phyloP scores from a whole-genome alignment of 2,329 filamentous ascomycete genomes.

The Clonostachys byssicola region DNA sequence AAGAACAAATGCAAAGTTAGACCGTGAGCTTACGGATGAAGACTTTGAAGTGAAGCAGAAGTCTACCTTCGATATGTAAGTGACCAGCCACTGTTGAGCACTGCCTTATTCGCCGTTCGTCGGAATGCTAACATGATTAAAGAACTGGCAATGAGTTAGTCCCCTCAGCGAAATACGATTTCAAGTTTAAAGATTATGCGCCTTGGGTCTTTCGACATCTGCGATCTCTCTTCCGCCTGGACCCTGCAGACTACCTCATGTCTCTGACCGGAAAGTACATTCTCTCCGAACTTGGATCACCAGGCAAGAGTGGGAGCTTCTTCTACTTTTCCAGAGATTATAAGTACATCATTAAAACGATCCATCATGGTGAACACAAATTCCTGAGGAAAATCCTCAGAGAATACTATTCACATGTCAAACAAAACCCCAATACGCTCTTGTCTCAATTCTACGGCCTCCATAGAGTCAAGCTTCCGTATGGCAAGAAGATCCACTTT shows the following conservation, averaged over 20 bases:
- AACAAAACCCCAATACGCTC: constrained; percentile 90
- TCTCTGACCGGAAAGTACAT: constrained; percentile 99
- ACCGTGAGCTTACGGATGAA: constrained; percentile 81
- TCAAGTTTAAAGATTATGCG: constrained; percentile 99
- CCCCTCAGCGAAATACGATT: constrained; percentile 97
- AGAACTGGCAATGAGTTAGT: constrained; percentile 96
- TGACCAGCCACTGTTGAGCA: constrained; percentile 10
- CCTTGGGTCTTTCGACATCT: constrained; percentile 98
- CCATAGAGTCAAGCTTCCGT: constrained; percentile 96
- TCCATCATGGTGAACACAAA: constrained; percentile 91
- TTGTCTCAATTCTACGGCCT: constrained; percentile 97
- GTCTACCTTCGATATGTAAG: constrained; percentile 97
- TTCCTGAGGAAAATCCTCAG: constrained; percentile 79
- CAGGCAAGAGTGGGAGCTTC: constrained; percentile 97
- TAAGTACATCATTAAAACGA: constrained; percentile 99
- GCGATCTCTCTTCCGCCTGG: constrained; percentile 80
- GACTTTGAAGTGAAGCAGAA: constrained; percentile 96
- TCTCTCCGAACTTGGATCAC: constrained; percentile 91
- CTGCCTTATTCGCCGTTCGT: not conserved
- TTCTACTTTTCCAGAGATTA: constrained; percentile 99
- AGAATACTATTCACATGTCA: constrained; percentile 92
- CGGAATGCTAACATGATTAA: constrained; percentile 9
- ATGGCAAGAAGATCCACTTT: constrained; percentile 97
- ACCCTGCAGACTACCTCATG: constrained; percentile 97
- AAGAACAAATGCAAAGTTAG: constrained; percentile 92